Base-by-base conservation (phyloP, 129 eudicot species). In the Dittrichia graveolens region DNA sequence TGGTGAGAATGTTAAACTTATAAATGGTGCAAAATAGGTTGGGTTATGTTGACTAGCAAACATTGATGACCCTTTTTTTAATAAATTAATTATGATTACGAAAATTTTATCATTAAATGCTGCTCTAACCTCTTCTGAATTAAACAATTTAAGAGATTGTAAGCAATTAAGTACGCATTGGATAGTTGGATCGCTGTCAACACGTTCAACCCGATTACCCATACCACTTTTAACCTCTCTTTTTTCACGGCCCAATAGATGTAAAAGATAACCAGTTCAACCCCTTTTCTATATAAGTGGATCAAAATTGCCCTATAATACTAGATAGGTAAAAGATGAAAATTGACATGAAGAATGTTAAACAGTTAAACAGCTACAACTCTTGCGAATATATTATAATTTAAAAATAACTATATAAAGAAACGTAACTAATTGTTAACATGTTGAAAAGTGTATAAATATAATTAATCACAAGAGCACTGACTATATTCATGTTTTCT, bases 401-500 rank as follows among this genome's bases (percentile, higher is more conserved):
- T 47, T 34, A 67, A 7, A 56, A 16, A 41, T 55, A 18, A 39
- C 7, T 35, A 73, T 60, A 39, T 15, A 34, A 34, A 16, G 10
- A 55, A 48, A 63, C 10, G n/a, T 18, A 37, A 38, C 10, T 74
- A 61, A 65, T 9, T 40, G 59, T 11, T n/a, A 8, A 16, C 54
- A 43, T 3, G 45, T 3, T 43, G 12, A 43, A 52, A 72, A 43
- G 56, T 58, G 62, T 18, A 63, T 48, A 48, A 47, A 48, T 44
- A 40, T 12, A 67, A 58, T 38, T 11, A 70, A 14, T 65, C 15
- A 69, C 44, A 53, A 6, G 41, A 49, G 65, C 35, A 50, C 85
- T 67, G 47, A 88, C 98, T 95, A 45, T 67, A 44, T 67, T 82
- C 80, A 90, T 76, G 78, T 94, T 92, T 78, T 85, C 78, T 4